These are phyloP conservation scores for Corynascus novoguineensis DNA, from an alignment of 495 filamentous ascomycete genomes.

Conservation along the genomic window DNA sequence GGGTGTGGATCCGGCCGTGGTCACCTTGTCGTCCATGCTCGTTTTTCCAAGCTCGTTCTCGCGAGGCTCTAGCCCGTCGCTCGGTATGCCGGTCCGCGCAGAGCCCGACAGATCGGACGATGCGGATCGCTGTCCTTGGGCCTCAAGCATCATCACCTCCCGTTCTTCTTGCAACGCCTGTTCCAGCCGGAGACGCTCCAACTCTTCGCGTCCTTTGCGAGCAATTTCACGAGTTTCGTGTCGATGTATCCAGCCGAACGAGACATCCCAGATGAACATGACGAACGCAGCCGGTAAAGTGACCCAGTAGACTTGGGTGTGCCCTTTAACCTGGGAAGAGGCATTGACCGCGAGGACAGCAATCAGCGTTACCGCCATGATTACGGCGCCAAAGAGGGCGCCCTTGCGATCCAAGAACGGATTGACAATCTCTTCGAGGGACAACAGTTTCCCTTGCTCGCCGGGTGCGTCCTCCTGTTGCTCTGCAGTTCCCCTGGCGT, in stretches of 20 bases:
- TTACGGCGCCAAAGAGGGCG: constrained; percentile 52
- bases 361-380: constrained; percentile 58
- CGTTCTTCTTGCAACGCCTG: constrained; percentile 24
- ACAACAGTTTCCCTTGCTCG: constrained; percentile 48
- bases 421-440: constrained; percentile 65
- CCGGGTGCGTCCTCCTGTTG: constrained; percentile 45
- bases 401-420: constrained; percentile 60
- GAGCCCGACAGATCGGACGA: not conserved
- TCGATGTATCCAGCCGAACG: constrained; percentile 52
- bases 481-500: constrained; percentile 51
- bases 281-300: constrained; percentile 58
- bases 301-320: constrained; percentile 52
- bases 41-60: not conserved
- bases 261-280: constrained; percentile 59
- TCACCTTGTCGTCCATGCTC: not conserved
- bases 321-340: constrained; percentile 32
- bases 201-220: constrained; percentile 45
- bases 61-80: not conserved
- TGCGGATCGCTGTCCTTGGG: not conserved
- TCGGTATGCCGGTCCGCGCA: not conserved
- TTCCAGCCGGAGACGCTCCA: constrained; percentile 42
- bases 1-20: not conserved
- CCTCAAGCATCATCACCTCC: constrained; percentile 5
- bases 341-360: constrained; percentile 57
- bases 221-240: constrained; percentile 56